Evolutionary conservation across 768 basidiomycete genomes (phyloP).

Genomic region (Cyathus striatus): DNA sequence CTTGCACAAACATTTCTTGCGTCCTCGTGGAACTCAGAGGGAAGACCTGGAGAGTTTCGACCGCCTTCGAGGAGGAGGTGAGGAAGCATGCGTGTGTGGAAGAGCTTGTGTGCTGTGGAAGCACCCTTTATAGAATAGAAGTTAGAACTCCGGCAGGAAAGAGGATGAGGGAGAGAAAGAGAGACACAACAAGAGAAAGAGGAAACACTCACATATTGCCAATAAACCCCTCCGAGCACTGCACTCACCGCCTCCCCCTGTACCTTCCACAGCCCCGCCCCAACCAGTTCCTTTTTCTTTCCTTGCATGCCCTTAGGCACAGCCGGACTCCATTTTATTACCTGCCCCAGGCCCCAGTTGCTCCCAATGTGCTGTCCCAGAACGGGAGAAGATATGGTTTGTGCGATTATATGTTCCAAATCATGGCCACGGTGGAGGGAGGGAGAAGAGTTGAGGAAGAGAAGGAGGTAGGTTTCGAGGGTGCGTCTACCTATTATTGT

Average conservation of each 20-base stretch:
- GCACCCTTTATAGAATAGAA: constrained; percentile 30
- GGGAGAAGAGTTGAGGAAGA: constrained; percentile 60
- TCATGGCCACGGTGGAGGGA: constrained; percentile 44
- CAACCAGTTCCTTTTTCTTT: constrained; percentile 19
- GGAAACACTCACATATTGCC: constrained; percentile 78
- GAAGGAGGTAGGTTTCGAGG: constrained; percentile 66
- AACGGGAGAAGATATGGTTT: constrained; percentile 61
- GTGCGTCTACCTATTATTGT: constrained; percentile 61
- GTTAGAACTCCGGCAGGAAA: constrained; percentile 1
- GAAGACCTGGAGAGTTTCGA: constrained; percentile 32
- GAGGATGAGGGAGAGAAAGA: not conserved
- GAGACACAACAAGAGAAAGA: too few relatives aligned
- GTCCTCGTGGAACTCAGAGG: constrained; percentile 43
- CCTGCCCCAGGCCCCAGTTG: constrained; percentile 67
- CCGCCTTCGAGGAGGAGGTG: constrained; percentile 26
- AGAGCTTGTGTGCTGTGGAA: constrained; percentile 41
- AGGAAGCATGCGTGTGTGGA: constrained; percentile 46
- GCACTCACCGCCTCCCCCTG: constrained; percentile 75
- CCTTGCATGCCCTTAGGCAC: constrained; percentile 30
- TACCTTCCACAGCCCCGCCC: constrained; percentile 70
- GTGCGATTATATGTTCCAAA: constrained; percentile 50
- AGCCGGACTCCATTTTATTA: constrained; percentile 73
- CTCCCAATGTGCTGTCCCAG: constrained; percentile 73
- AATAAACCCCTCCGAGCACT: constrained; percentile 69
- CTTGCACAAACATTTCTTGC: constrained; percentile 35